A percentile compares a stretch with the other conserved stretches of the same genome.
Conservation (phyloP, 768 basidiomycete species). For the Podaxis rugospora region DNA sequence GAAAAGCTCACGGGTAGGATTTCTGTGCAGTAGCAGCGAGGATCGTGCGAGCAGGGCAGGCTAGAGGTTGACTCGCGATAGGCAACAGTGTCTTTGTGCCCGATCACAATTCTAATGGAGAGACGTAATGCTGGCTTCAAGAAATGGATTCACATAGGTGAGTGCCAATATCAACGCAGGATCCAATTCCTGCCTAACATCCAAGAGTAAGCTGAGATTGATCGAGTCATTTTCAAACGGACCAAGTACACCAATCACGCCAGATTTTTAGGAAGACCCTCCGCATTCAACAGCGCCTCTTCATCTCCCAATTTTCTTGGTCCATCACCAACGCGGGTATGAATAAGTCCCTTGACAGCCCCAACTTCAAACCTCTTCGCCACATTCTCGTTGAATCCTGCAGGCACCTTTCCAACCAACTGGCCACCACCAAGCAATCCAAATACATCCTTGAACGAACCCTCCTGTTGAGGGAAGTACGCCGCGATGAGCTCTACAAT, state of each 20-base stretch:
- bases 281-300: slow-evolving; percentile 59
- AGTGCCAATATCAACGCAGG: background rate
- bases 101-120: too few species aligned
- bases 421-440: slow-evolving; percentile 46
- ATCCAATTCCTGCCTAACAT: background rate
- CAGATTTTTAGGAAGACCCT: slow-evolving; percentile 66
- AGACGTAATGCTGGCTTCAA: too few species aligned
- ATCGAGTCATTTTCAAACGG: background rate
- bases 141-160: too few species aligned
- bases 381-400: slow-evolving; percentile 77
- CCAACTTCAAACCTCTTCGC: slow-evolving; percentile 70
- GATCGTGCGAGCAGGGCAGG: too few species aligned
- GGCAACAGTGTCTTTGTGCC: too few species aligned
- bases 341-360: slow-evolving; percentile 85
- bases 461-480: slow-evolving; percentile 83
- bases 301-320: slow-evolving; percentile 63
- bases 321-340: slow-evolving; percentile 90
- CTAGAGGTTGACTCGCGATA: too few species aligned
- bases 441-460: slow-evolving; percentile 73
- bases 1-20: too few species aligned
- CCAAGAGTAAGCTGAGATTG: background rate
- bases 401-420: slow-evolving; percentile 44
- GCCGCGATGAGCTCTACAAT: slow-evolving; percentile 71
- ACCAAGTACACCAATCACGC: slow-evolving; percentile 22
- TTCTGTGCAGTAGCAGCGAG: too few species aligned